Conservation (phyloP, 2,329 filamentous ascomycete genomes). For the Aspergillus piperis region DNA sequence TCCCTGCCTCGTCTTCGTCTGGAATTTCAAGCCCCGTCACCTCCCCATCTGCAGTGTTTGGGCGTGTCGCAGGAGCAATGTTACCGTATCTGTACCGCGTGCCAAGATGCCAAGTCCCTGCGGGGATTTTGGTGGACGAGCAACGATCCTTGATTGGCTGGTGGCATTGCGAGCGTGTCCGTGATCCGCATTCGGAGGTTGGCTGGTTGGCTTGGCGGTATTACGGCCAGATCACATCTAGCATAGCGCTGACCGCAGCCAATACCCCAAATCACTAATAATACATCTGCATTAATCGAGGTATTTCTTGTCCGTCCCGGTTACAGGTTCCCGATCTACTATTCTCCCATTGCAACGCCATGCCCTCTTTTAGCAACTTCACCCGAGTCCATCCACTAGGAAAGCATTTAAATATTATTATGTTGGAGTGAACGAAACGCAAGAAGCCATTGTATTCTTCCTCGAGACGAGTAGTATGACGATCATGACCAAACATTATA, state of each 20-base stretch:
- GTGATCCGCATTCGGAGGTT: slow-evolving; percentile 26
- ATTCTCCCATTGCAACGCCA: no score
- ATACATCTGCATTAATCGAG: no score
- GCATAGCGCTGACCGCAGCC: not conserved
- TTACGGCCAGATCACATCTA: slow-evolving; percentile 6
- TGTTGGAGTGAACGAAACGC: no score
- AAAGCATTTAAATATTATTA: no score
- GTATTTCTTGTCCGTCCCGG: no score
- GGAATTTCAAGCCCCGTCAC: not conserved
- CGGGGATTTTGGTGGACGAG: slow-evolving; percentile 16
- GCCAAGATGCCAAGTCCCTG: slow-evolving; percentile 27
- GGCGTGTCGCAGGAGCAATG: not conserved
- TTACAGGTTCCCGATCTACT: no score
- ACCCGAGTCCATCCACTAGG: no score
- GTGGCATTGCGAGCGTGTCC: not conserved
- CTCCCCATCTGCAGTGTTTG: not conserved
- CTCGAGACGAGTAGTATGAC: no score
- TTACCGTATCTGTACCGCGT: slow-evolving; percentile 14
- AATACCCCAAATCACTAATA: not conserved
- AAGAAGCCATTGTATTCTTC: no score
- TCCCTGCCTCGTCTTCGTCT: not conserved
- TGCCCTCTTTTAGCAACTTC: no score
- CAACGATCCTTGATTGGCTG: slow-evolving; percentile 11
- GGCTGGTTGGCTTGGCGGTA: slow-evolving; percentile 22
- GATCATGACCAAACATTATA: no score